Conservation (phyloP, 495 filamentous ascomycete species). For the Aspergillus haitiensis region DNA sequence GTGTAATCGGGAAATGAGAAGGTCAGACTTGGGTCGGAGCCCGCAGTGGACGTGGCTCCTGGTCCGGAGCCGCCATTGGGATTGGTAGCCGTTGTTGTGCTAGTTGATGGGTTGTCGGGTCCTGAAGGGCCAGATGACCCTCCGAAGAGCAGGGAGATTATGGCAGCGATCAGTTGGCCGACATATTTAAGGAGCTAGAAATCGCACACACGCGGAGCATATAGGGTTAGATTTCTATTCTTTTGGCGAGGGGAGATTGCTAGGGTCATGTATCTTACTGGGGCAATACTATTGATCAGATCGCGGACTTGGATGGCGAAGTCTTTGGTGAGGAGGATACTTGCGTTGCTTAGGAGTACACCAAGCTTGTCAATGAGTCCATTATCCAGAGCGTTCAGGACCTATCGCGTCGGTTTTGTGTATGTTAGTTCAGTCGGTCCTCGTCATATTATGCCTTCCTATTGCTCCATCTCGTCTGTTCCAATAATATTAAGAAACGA, state of each 20-base stretch:
- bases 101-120: neutral
- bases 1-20: neutral
- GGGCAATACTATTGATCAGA: constrained; percentile 6
- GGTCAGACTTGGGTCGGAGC: neutral
- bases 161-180: neutral
- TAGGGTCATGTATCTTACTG: neutral
- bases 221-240: neutral
- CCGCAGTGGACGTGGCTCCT: neutral
- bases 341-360: constrained; percentile 1
- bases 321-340: constrained; percentile 4
- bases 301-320: constrained; percentile 2
- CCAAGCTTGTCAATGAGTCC: constrained; percentile 2
- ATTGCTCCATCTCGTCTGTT: too few relatives aligned
- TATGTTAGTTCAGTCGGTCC: neutral
- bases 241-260: neutral
- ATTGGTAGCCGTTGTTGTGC: neutral
- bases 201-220: too few relatives aligned
- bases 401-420: neutral
- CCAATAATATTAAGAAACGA: too few relatives aligned
- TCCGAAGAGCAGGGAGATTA: neutral
- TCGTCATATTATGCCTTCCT: neutral
- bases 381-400: constrained; percentile 2
- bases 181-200: constrained; percentile 7
- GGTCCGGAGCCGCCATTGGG: neutral
- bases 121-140: neutral